phyloP scores from a whole-genome alignment of 495 filamentous ascomycete genomes.

The Penicillium waksmanii region DNA sequence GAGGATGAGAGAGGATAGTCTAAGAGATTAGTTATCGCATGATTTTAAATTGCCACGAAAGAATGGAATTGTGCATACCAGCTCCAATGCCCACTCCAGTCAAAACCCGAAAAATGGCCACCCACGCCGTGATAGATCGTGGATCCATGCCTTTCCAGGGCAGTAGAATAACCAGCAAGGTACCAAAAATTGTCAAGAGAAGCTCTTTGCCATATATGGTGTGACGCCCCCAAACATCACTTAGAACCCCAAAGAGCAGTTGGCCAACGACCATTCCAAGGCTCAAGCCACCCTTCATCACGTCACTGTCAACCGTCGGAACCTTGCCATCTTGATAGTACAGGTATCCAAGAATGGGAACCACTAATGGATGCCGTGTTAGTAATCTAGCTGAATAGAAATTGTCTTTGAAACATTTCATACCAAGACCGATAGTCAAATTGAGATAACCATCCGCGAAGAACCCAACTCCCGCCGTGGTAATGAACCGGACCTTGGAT shows the following conservation, averaged over 20 bases:
- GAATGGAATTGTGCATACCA: background rate
- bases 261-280: slow-evolving; percentile 23
- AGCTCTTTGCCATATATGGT: slow-evolving; percentile 21
- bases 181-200: slow-evolving; percentile 20
- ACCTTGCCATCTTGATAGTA: slow-evolving; percentile 22
- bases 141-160: slow-evolving; percentile 22
- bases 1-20: slow-evolving; percentile 27
- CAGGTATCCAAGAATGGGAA: slow-evolving; percentile 19
- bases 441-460: slow-evolving; percentile 27
- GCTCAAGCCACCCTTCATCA: slow-evolving; percentile 24
- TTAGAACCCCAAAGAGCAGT: slow-evolving; percentile 18
- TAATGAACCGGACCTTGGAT: slow-evolving; percentile 19
- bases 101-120: slow-evolving; percentile 24
- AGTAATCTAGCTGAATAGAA: background rate
- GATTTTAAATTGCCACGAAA: background rate
- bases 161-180: slow-evolving; percentile 21
- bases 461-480: slow-evolving; percentile 21
- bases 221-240: slow-evolving; percentile 20
- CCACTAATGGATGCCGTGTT: slow-evolving; percentile 3
- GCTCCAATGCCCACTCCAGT: slow-evolving; percentile 24
- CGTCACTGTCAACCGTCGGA: slow-evolving; percentile 18
- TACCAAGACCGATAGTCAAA: slow-evolving; percentile 28
- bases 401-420: background rate
- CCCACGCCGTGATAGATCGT: slow-evolving; percentile 22
- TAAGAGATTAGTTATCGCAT: background rate